These are phyloP conservation scores for Castanopsis chinensis DNA, from an alignment of 306 rosid genomes.

Conservation along the genomic window DNA sequence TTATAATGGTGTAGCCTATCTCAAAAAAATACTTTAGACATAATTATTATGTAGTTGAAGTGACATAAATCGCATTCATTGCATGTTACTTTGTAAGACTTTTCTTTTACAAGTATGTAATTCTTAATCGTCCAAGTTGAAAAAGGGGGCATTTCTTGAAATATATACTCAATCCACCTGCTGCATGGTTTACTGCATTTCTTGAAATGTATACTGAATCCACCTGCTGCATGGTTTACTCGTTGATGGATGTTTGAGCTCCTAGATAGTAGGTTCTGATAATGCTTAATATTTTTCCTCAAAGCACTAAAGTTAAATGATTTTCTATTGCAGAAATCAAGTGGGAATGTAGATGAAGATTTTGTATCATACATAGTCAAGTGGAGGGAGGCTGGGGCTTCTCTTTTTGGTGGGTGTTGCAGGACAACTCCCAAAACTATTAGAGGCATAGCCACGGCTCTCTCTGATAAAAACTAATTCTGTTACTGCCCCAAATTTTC, in stretches of 20 bases:
- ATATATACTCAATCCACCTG: not conserved
- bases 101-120: not conserved
- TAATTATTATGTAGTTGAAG: too few species aligned
- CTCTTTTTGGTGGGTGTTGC: slow-evolving; percentile 91
- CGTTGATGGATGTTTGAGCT: not conserved
- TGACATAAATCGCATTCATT: too few species aligned
- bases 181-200: not conserved
- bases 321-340: slow-evolving; percentile 47
- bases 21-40: too few species aligned
- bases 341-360: slow-evolving; percentile 51
- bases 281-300: not conserved
- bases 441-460: slow-evolving; percentile 57
- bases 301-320: not conserved
- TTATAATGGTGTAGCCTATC: too few species aligned
- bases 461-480: slow-evolving; percentile 23
- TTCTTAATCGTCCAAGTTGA: not conserved
- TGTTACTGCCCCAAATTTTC: not conserved
- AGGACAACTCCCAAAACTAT: slow-evolving; percentile 85
- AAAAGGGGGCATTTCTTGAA: not conserved
- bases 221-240: not conserved
- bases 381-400: slow-evolving; percentile 85
- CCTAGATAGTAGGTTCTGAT: not conserved
- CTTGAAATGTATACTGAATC: not conserved
- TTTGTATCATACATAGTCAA: slow-evolving; percentile 65
- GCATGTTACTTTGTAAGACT: too few species aligned